A percentile compares a stretch with the other conserved stretches of the same genome.
These are phyloP conservation scores for Sicyos baderoa DNA, from an alignment of 306 rosid species.

Conservation along the genomic window DNA sequence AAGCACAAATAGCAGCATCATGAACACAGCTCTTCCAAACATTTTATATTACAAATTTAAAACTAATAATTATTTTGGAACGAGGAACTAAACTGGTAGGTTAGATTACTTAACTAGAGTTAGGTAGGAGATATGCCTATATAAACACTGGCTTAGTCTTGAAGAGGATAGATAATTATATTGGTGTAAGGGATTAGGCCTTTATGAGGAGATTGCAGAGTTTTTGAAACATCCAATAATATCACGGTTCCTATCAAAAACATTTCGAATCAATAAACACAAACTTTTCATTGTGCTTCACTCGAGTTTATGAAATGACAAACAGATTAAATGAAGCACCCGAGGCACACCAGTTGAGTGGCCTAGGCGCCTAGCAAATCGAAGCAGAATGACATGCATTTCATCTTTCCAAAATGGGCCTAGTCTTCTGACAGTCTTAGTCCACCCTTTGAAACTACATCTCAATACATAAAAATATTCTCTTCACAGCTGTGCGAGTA, in stretches of 20 bases:
- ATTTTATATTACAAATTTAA: background rate
- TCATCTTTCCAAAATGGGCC: too few species aligned
- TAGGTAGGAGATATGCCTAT: too few species aligned
- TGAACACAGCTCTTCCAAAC: slow-evolving; percentile 6
- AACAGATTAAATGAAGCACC: background rate
- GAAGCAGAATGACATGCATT: background rate
- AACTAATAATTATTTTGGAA: slow-evolving; percentile 1
- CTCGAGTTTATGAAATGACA: background rate
- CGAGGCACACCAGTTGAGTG: background rate
- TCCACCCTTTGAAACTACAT: background rate
- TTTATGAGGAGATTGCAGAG: too few species aligned
- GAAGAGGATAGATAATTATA: too few species aligned
- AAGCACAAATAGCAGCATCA: slow-evolving; percentile 21
- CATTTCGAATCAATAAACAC: background rate
- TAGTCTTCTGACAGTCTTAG: too few species aligned
- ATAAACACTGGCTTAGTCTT: too few species aligned
- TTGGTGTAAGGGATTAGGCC: too few species aligned
- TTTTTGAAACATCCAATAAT: too few species aligned
- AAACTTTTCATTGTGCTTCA: background rate
- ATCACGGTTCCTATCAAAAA: background rate
- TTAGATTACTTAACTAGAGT: too few species aligned
- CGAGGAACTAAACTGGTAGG: background rate
- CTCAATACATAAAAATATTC: background rate
- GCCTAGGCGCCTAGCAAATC: background rate
- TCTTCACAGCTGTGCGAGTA: background rate